These are phyloP conservation scores for Epichloe sibirici DNA, from an alignment of 2,329 filamentous ascomycete species.

Conservation along the genomic window DNA sequence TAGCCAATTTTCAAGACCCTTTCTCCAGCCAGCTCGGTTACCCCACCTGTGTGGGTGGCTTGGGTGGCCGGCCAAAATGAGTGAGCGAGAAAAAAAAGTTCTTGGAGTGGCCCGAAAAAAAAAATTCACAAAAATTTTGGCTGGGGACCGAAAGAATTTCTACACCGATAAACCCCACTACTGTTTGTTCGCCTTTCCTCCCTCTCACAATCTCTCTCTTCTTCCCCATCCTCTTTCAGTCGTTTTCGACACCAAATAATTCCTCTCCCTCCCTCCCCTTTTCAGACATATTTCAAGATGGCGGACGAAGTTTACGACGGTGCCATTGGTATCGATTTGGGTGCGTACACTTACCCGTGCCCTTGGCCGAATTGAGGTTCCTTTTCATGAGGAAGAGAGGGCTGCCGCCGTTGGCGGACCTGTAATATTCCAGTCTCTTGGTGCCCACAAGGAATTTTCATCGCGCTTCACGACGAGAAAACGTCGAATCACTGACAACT, in stretches of 20 bases:
- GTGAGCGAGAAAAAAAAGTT: conserved; percentile 19
- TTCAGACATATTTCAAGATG: conserved; percentile 48
- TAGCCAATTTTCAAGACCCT: conserved; percentile 2
- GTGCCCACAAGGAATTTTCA: neutral
- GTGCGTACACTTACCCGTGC: conserved; percentile 40
- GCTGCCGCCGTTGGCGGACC: neutral
- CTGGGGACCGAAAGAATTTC: conserved; percentile 22
- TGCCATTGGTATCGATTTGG: conserved; percentile 99
- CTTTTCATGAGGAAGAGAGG: neutral
- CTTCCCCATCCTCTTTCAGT: conserved; percentile 13
- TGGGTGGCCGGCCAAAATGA: neutral
- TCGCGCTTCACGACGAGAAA: neutral
- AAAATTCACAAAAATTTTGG: conserved; percentile 19
- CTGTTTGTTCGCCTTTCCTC: conserved; percentile 11
- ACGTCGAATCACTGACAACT: neutral
- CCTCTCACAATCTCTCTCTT: conserved; percentile 13
- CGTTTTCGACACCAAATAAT: conserved; percentile 7
- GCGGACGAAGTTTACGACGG: conserved; percentile 97
- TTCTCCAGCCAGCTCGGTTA: conserved; percentile 2
- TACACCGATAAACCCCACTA: conserved; percentile 26
- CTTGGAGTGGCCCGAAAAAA: conserved; percentile 13
- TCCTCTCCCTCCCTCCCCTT: conserved; percentile 11
- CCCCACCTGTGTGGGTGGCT: conserved; percentile 1
- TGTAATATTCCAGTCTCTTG: neutral
- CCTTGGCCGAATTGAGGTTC: neutral